phyloP scores from a whole-genome alignment of 192 early-diverging fungal species.

The Coemansia sp. region DNA sequence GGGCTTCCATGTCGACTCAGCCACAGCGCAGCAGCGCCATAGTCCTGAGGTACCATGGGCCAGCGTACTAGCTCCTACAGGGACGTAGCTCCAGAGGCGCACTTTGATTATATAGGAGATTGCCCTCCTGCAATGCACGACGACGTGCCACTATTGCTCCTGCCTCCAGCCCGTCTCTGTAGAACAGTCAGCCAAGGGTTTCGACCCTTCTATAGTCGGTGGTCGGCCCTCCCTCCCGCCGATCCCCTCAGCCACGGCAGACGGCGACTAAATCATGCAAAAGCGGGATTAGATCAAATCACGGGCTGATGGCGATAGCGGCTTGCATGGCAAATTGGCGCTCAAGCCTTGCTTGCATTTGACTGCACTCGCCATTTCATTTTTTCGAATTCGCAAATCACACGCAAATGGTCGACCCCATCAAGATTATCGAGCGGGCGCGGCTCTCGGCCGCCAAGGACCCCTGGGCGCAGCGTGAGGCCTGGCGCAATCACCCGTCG shows the following conservation, averaged over 20 bases:
- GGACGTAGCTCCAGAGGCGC: background rate
- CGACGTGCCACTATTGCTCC: too few relatives aligned
- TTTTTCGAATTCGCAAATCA: background rate
- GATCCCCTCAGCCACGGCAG: background rate
- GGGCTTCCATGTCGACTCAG: too few relatives aligned
- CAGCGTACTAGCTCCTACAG: too few relatives aligned
- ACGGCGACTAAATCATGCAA: background rate
- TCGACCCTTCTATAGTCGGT: background rate
- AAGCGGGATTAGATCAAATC: background rate
- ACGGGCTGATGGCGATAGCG: background rate
- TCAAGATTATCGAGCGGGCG: constrained; percentile 49
- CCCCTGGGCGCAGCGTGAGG: constrained; percentile 76
- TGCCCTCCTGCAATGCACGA: background rate
- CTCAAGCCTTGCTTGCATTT: background rate
- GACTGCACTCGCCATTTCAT: background rate
- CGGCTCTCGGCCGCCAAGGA: constrained; percentile 58
- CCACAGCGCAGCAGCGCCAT: too few relatives aligned
- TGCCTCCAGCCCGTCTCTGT: background rate
- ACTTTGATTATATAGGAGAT: background rate
- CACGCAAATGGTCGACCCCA: constrained; percentile 42
- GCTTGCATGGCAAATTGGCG: too few relatives aligned
- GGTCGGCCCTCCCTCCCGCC: background rate
- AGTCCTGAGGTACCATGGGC: too few relatives aligned
- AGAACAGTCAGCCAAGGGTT: background rate
- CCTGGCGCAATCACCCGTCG: constrained; percentile 72